These are phyloP conservation scores for Myochromella boudieri DNA, from an alignment of 768 basidiomycete genomes.

Conservation along the genomic window DNA sequence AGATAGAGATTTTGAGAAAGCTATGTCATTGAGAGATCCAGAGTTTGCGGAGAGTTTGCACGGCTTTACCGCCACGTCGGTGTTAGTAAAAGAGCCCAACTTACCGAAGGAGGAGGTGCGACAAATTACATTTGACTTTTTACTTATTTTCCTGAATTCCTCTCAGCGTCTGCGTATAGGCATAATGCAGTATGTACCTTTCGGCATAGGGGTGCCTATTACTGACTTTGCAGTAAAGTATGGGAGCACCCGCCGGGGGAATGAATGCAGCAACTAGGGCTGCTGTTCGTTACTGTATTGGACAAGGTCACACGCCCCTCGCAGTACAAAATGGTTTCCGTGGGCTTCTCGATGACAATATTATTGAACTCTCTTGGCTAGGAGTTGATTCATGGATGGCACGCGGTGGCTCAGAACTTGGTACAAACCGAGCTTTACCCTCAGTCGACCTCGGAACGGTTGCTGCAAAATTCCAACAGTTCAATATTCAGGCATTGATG, in stretches of 20 bases:
- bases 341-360: constrained; percentile 87
- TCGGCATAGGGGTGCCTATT: too few species aligned
- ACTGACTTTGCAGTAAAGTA: constrained; percentile 42
- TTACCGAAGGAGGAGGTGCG: constrained; percentile 53
- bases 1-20: constrained; percentile 80
- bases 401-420: constrained; percentile 95
- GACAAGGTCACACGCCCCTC: constrained; percentile 90
- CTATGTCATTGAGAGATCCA: constrained; percentile 85
- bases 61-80: constrained; percentile 80
- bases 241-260: constrained; percentile 96
- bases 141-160: constrained; percentile 10
- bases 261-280: constrained; percentile 99
- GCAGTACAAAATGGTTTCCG: constrained; percentile 96
- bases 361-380: constrained; percentile 90
- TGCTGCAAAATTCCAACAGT: constrained; percentile 89
- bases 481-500: constrained; percentile 73
- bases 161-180: constrained; percentile 72
- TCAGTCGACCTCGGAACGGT: constrained; percentile 84
- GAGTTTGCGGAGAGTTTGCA: constrained; percentile 88
- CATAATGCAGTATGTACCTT: constrained; percentile 77
- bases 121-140: constrained; percentile 11
- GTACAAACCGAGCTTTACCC: constrained; percentile 91
- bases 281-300: constrained; percentile 89
- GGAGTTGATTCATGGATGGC: constrained; percentile 96
- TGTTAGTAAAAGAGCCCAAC: constrained; percentile 49